phyloP scores from a whole-genome alignment of 2,329 filamentous ascomycete genomes.

The Didymella glomerata region DNA sequence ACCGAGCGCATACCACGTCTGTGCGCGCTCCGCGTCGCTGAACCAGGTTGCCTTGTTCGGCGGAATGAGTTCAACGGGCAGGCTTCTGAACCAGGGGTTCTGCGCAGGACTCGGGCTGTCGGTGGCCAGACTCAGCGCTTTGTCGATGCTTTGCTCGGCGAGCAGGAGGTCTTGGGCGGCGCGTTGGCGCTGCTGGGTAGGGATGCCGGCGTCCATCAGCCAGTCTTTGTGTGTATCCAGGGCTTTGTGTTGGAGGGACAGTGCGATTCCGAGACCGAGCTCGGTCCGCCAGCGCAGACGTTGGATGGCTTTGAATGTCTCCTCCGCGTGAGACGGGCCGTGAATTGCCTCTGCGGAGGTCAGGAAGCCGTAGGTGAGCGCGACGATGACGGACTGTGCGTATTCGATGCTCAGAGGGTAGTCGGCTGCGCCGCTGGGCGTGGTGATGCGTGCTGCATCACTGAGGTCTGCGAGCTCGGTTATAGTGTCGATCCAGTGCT shows the following conservation, averaged over 20 bases:
- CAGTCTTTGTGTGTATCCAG: constrained; percentile 25
- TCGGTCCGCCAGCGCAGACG: constrained; percentile 45
- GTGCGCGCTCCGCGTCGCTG: constrained; percentile 36
- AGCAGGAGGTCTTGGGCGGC: constrained; percentile 34
- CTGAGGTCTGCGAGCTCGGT: constrained; percentile 32
- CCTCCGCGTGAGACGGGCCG: constrained; percentile 8
- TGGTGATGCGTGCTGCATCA: constrained; percentile 25
- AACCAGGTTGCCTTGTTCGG: constrained; percentile 44
- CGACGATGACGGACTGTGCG: constrained; percentile 37
- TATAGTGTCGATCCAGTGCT: constrained; percentile 30
- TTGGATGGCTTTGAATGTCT: constrained; percentile 31
- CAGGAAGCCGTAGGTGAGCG: constrained; percentile 45
- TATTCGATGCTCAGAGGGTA: constrained; percentile 34
- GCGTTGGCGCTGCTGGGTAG: background rate
- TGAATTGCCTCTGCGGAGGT: constrained; percentile 36
- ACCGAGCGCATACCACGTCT: constrained; percentile 42
- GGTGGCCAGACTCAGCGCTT: constrained; percentile 38
- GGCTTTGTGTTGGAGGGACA: constrained; percentile 25
- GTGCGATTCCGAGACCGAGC: constrained; percentile 32
- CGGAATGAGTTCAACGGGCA: constrained; percentile 45
- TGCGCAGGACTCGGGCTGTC: constrained; percentile 38
- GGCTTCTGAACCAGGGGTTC: constrained; percentile 43
- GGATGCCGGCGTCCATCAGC: constrained; percentile 15
- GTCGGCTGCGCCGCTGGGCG: constrained; percentile 22
- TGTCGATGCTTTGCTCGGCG: constrained; percentile 36